Conservation (phyloP, 306 rosid genomes). For the Fagus sylvatica region DNA sequence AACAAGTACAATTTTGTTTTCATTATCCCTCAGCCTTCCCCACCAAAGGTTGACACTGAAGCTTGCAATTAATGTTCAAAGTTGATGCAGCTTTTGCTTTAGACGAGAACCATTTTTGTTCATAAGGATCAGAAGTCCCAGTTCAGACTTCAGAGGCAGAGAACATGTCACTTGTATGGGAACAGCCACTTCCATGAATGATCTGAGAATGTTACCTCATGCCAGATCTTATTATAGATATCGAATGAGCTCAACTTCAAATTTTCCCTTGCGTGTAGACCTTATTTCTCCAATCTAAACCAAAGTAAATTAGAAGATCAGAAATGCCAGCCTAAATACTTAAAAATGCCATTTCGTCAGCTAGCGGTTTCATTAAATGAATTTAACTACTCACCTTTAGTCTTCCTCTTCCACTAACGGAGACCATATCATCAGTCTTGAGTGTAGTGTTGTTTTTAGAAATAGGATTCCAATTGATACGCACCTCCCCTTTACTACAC, state of each 20-base stretch:
- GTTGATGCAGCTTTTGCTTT: not conserved
- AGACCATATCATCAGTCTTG: conserved; percentile 81
- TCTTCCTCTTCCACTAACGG: conserved; percentile 83
- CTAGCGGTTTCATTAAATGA: conserved; percentile 9
- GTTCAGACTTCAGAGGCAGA: not conserved
- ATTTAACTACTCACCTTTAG: conserved; percentile 56
- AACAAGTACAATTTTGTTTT: not conserved
- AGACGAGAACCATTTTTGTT: not conserved
- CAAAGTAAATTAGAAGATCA: conserved; percentile 21
- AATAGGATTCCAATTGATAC: conserved; percentile 81
- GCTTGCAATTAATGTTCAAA: not conserved
- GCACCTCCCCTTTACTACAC: conserved; percentile 77
- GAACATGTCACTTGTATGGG: not conserved
- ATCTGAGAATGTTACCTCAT: not conserved
- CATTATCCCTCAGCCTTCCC: not conserved
- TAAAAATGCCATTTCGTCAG: conserved; percentile 15
- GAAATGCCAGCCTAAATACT: conserved; percentile 1
- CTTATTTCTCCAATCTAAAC: conserved; percentile 81
- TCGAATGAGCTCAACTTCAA: conserved; percentile 74
- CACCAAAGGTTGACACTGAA: not conserved
- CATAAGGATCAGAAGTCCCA: not conserved
- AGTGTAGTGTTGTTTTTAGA: conserved; percentile 72
- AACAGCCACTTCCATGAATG: not conserved
- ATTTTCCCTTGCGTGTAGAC: conserved; percentile 84
- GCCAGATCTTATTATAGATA: conserved; percentile 44